Base-by-base conservation (phyloP, 768 basidiomycete species). In the Mycena pura region DNA sequence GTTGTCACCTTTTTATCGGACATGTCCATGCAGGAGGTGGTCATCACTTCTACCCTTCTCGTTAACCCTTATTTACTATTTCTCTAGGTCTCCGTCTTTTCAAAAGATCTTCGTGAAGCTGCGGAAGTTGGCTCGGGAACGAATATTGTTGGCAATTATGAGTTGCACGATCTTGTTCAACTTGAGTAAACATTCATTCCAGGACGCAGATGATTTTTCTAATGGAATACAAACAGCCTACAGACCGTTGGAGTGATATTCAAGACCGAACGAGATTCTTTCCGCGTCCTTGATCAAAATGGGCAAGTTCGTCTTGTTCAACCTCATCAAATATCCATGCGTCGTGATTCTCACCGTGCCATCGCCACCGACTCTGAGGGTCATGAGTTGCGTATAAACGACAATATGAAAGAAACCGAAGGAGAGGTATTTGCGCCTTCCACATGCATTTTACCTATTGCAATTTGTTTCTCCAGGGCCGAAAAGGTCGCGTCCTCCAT, bases 1-100 rank as follows among this genome's bases (percentile, higher is more conserved):
- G 87, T 95, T 24, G 92, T 99, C 15, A 98, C 96, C 1, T 95
- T 99, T 78, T 76, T 97, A 66, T 96, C 94, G n/a, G 97, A 99
- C 72, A 92, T 99, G 87, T 91, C 92, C 3, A 88, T 95, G 87
- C 91, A 94, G 69, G 96, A 99, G 86, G 95, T 93, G 48, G 77
- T 66, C 10, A 6, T 39, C 27, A 44, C 36, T 34, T 25, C 24
- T n/a, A 19, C 25, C 6, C 14, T 10, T 34, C 47, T 53, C 19
- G 29, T 61, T 24, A 54, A 45, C 47, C 64, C 53, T 67, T 58
- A 38, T 45, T 47, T 17, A 28, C 24, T 51, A 25, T 22, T 34
- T 50, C 40, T 5, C 67, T 17, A 96, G 95, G 91, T 99, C 48
- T 95, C 94, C 25, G 96, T 97, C 3, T 99, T 99, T 77, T 92